Conservation (phyloP, 1,139 yeast species). For the Citeromyces hawaiiensis region DNA sequence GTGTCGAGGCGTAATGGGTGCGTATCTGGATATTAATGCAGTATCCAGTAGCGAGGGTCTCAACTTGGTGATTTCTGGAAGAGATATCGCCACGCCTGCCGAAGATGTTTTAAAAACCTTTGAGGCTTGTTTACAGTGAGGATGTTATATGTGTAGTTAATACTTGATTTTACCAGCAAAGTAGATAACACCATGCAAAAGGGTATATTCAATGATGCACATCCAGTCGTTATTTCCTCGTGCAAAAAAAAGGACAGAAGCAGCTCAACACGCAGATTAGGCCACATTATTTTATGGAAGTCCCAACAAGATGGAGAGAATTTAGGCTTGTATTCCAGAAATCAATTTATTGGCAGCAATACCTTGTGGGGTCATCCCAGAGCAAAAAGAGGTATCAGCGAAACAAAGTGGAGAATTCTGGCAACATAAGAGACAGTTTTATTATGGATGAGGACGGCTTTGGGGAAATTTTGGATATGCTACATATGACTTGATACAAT, state of each 20-base stretch:
- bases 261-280: neutral
- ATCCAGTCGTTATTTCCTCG: too few species aligned
- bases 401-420: neutral
- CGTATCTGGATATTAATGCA: too few species aligned
- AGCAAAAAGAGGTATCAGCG: neutral
- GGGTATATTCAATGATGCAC: too few species aligned
- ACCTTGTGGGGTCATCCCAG: neutral
- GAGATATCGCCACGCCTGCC: too few species aligned
- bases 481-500: slow-evolving; percentile 16
- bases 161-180: too few species aligned
- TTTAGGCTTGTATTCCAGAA: neutral
- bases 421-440: neutral
- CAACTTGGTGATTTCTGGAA: too few species aligned
- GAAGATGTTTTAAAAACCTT: too few species aligned
- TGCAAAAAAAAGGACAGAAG: neutral
- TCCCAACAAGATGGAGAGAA: neutral
- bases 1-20: too few species aligned
- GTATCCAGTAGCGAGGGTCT: too few species aligned
- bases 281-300: neutral
- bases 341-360: neutral
- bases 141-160: too few species aligned
- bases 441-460: neutral
- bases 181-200: too few species aligned
- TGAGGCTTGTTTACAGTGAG: too few species aligned
- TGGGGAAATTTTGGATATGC: neutral